Conservation (phyloP, 2,329 filamentous ascomycete species). For the Talaromyces islandicus region DNA sequence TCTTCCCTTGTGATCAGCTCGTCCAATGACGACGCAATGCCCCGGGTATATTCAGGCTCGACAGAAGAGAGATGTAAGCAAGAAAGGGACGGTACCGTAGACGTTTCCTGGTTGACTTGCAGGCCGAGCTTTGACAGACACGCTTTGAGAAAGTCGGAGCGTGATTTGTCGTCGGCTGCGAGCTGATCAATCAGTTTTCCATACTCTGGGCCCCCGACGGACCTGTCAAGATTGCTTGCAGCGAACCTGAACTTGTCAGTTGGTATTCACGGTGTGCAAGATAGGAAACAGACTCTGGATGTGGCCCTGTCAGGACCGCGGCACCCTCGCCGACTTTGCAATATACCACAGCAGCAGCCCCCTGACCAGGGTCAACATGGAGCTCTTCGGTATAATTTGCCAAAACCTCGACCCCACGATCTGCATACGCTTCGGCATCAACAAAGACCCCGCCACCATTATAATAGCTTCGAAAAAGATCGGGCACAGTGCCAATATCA, state of each 20-base stretch:
- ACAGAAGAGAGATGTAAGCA: constrained; percentile 73
- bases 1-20: constrained; percentile 63
- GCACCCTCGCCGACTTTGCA: constrained; percentile 76
- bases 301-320: constrained; percentile 75
- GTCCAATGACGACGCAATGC: constrained; percentile 58
- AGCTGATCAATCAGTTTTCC: constrained; percentile 63
- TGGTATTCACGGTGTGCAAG: not conserved
- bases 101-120: constrained; percentile 64
- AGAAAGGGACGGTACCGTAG: constrained; percentile 71
- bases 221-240: constrained; percentile 65
- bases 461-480: constrained; percentile 71
- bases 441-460: constrained; percentile 95
- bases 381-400: constrained; percentile 72
- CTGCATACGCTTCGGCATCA: constrained; percentile 58
- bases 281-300: constrained; percentile 69
- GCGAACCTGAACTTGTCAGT: constrained; percentile 60
- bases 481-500: constrained; percentile 47
- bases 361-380: constrained; percentile 67
- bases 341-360: constrained; percentile 73
- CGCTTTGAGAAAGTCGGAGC: constrained; percentile 70
- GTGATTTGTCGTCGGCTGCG: constrained; percentile 60
- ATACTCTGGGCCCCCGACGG: constrained; percentile 64
- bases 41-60: constrained; percentile 58
- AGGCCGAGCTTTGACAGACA: constrained; percentile 76
- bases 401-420: constrained; percentile 68